phyloP scores from a whole-genome alignment of 768 basidiomycete species.

The Termitomyces sp. region DNA sequence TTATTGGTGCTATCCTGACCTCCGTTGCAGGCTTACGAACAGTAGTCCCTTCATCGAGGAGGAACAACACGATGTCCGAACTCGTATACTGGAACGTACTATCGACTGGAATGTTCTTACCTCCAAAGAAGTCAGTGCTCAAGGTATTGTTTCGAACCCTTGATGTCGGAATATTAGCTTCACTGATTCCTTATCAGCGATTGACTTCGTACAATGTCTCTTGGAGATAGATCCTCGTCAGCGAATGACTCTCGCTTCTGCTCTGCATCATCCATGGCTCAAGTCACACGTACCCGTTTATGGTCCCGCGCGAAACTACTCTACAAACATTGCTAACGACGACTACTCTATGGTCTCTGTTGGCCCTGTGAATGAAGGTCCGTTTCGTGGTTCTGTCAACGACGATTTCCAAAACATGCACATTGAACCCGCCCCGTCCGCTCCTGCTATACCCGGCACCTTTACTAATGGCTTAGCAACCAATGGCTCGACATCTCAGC shows the following conservation, averaged over 20 bases:
- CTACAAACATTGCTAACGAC: slow-evolving; percentile 1
- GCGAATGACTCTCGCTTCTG: slow-evolving; percentile 69
- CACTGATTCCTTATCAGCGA: slow-evolving; percentile 29
- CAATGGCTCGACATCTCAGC: slow-evolving; percentile 14
- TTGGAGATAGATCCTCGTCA: slow-evolving; percentile 55
- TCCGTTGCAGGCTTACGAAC: slow-evolving; percentile 58
- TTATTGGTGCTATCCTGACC: background rate
- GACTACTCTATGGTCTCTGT: slow-evolving; percentile 21
- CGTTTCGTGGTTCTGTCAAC: slow-evolving; percentile 20
- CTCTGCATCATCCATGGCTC: slow-evolving; percentile 79
- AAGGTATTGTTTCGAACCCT: slow-evolving; percentile 33
- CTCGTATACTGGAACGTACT: slow-evolving; percentile 48
- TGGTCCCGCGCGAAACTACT: background rate
- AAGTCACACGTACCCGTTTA: slow-evolving; percentile 25
- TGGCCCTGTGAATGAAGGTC: slow-evolving; percentile 4
- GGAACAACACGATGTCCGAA: slow-evolving; percentile 52
- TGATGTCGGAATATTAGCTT: background rate
- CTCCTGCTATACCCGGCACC: slow-evolving; percentile 8
- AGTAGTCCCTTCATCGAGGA: slow-evolving; percentile 78
- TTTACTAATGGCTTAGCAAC: slow-evolving; percentile 5
- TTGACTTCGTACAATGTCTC: slow-evolving; percentile 61
- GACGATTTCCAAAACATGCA: slow-evolving; percentile 26
- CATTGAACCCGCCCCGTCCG: slow-evolving; percentile 17
- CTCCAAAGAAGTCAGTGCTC: slow-evolving; percentile 29
- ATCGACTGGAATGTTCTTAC: slow-evolving; percentile 59